Evolutionary conservation across 768 basidiomycete species (phyloP).

Genomic region (Lentinula detonsa): DNA sequence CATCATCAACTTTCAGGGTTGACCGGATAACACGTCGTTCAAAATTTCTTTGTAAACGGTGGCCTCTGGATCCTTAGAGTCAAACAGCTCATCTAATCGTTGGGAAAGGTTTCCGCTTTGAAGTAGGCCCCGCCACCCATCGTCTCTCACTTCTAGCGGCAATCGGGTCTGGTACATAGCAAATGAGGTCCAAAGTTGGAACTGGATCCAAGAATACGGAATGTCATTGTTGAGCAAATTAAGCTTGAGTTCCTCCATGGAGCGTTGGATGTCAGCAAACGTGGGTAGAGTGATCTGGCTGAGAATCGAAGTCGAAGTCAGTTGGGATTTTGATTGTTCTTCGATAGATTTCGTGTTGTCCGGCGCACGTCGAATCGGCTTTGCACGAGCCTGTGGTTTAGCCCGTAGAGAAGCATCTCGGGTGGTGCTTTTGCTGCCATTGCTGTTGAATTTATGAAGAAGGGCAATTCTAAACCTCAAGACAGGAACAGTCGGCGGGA

Average conservation of each 20-base stretch:
- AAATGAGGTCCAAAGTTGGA: slow-evolving; percentile 26
- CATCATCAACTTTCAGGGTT: not conserved
- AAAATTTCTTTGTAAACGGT: slow-evolving; percentile 19
- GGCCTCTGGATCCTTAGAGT: slow-evolving; percentile 9
- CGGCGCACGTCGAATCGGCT: not conserved
- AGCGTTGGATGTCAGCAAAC: slow-evolving; percentile 21
- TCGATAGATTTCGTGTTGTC: slow-evolving; percentile 3
- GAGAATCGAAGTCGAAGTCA: slow-evolving; percentile 19
- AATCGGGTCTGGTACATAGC: slow-evolving; percentile 22
- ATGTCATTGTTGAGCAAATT: slow-evolving; percentile 9
- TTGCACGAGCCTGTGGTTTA: slow-evolving; percentile 20
- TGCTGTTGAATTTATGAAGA: slow-evolving; percentile 31
- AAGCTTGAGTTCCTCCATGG: slow-evolving; percentile 11
- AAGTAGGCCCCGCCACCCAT: slow-evolving; percentile 22
- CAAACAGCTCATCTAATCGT: slow-evolving; percentile 20
- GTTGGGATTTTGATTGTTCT: slow-evolving; percentile 13
- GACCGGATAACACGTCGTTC: slow-evolving; percentile 6
- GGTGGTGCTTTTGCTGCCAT: slow-evolving; percentile 11
- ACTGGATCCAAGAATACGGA: slow-evolving; percentile 21
- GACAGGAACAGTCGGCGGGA: slow-evolving; percentile 25
- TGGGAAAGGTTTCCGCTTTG: slow-evolving; percentile 19
- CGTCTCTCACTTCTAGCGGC: slow-evolving; percentile 19
- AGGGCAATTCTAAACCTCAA: slow-evolving; percentile 34
- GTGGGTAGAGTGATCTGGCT: slow-evolving; percentile 18
- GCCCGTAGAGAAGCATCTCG: slow-evolving; percentile 21